A percentile compares a stretch with the other conserved stretches of the same genome.
Conservation (phyloP, 371 early-diverging fungal species). For the Coemansia sp. region DNA sequence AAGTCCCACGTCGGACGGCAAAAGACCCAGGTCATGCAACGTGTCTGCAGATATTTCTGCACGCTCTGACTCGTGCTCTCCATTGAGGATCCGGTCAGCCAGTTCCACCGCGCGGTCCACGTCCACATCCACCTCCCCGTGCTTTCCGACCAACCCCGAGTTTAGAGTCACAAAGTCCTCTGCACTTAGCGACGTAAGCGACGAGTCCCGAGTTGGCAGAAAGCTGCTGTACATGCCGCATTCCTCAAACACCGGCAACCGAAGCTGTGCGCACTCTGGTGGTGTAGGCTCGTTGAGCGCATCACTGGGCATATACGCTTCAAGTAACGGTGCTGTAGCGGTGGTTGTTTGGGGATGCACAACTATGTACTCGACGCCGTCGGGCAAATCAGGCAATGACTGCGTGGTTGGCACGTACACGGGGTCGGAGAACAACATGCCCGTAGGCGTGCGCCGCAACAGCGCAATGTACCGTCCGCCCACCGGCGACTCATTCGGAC, state of each 20-base stretch:
- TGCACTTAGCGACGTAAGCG: constrained; percentile 9
- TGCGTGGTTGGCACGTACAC: constrained; percentile 26
- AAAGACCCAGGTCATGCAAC: constrained; percentile 20
- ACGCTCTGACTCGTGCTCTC: not conserved
- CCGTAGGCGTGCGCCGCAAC: constrained; percentile 34
- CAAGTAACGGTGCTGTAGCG: constrained; percentile 10
- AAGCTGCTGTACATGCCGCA: constrained; percentile 40
- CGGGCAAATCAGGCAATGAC: constrained; percentile 40
- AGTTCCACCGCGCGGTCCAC: constrained; percentile 16
- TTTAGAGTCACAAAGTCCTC: constrained; percentile 3
- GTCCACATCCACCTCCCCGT: not conserved
- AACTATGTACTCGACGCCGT: constrained; percentile 41
- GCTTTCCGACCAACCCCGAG: not conserved
- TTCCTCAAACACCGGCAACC: constrained; percentile 20
- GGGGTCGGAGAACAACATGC: constrained; percentile 48
- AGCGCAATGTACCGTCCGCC: constrained; percentile 43
- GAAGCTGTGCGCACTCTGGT: not conserved
- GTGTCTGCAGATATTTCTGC: not conserved
- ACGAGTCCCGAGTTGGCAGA: constrained; percentile 36
- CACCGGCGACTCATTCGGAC: constrained; percentile 3
- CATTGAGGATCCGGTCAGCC: constrained; percentile 5
- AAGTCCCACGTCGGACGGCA: constrained; percentile 16
- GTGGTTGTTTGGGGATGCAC: constrained; percentile 31
- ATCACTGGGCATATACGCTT: constrained; percentile 11
- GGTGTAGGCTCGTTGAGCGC: not conserved